A percentile compares a stretch with the other conserved stretches of the same genome.
phyloP scores from a whole-genome alignment of 2,329 filamentous ascomycete genomes.

The Cadophora sp. region DNA sequence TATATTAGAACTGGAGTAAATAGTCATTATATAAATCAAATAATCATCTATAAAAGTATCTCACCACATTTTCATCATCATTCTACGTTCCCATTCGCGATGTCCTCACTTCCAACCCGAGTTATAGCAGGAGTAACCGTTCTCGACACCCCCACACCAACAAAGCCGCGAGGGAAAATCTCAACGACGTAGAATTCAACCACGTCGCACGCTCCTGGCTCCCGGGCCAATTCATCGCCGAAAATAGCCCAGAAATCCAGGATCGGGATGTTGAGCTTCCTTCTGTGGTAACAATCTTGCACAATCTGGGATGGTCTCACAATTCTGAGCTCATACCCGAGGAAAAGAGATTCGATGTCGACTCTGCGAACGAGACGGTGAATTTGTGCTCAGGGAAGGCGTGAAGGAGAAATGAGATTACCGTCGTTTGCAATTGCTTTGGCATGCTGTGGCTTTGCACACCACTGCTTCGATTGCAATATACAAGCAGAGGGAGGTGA shows the following conservation, averaged over 20 bases:
- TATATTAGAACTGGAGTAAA: too few species aligned
- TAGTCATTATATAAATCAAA: not conserved
- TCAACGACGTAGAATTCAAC: slow-evolving; percentile 47
- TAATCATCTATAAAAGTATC: not conserved
- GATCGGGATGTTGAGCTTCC: slow-evolving; percentile 48
- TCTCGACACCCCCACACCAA: slow-evolving; percentile 48
- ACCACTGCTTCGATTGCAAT: slow-evolving; percentile 47
- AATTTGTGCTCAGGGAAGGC: slow-evolving; percentile 46
- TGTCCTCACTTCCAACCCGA: slow-evolving; percentile 29
- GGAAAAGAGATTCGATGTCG: slow-evolving; percentile 57
- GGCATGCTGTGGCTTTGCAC: slow-evolving; percentile 57
- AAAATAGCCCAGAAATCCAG: slow-evolving; percentile 40
- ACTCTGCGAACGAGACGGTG: slow-evolving; percentile 54
- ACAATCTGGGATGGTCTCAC: slow-evolving; percentile 53
- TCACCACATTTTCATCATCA: too few species aligned
- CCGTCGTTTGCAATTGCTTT: slow-evolving; percentile 53
- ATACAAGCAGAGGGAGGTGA: slow-evolving; percentile 53
- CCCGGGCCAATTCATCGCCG: slow-evolving; percentile 46
- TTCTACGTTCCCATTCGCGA: too few species aligned
- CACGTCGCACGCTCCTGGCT: slow-evolving; percentile 50
- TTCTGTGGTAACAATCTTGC: slow-evolving; percentile 50
- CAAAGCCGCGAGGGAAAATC: slow-evolving; percentile 45
- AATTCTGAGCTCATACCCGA: slow-evolving; percentile 47
- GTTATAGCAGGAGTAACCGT: slow-evolving; percentile 46
- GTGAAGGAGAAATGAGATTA: slow-evolving; percentile 47